Base-by-base conservation (phyloP, 1,284 basidiomycete genomes). In the Lentinula novae-zelandiae region DNA sequence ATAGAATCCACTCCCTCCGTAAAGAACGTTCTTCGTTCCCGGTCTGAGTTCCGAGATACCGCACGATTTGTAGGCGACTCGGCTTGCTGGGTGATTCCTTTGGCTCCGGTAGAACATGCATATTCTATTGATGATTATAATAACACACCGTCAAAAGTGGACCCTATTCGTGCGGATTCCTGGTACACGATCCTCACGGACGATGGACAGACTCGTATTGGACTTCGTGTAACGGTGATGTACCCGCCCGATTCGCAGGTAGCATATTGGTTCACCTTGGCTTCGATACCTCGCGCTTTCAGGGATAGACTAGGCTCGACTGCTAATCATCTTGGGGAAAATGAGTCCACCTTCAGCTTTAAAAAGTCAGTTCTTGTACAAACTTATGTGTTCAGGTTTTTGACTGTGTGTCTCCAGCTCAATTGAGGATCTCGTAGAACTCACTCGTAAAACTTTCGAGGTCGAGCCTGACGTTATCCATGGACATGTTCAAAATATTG, bases 11-110 rank as follows among this genome's bases (percentile, higher is more conserved):
- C 22, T n/a, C 50, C 55, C 36, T 50, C 54, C 33, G 34, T 31
- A 10, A 15, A 8, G 13, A 40, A 40, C 15, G 31, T 12, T 15
- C 39, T 61, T 17, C 54, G 55, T 52, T 39, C 17, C 6, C 8
- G 48, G 4, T 57, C 60, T 12, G 60, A 53, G 38, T 61, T 57
- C 42, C 40, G 55, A 22, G 44, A 53, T n/a, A 44, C 48, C 7
- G 15, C 42, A 4, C 55, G 60, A 20, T 53, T 13, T 42, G 39
- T 53, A 13, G 60, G 56, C 2, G 60, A 61, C 36, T 57, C 54
- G 5, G 48, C 40, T 6, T 61, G 60, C 33, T 61, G 56, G 60
- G 40, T 38, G 2, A 52, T 61, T 49, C 20, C 55, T n/a, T 34
- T 53, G 17, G 50, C 39, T 34, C 48, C 49, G 4, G 58, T 46